Evolutionary conservation across 305 asterid species (phyloP).

Genomic region (Fraxinus velutina): DNA sequence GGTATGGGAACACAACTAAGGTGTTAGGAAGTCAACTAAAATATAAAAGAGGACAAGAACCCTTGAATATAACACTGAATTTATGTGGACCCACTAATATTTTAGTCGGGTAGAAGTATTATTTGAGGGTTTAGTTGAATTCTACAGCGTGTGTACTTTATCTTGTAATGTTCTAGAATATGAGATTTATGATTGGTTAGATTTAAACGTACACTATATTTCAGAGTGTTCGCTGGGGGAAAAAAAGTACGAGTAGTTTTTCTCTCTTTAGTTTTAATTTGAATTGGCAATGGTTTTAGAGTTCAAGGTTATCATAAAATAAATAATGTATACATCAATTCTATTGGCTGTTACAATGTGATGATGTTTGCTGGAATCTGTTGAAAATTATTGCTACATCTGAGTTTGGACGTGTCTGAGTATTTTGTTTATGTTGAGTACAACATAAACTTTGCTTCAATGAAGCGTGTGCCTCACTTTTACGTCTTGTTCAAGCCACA

Average conservation of each 20-base stretch:
- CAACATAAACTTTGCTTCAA: neutral
- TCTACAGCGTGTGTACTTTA: neutral
- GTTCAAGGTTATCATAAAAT: neutral
- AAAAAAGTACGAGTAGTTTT: neutral
- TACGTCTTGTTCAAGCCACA: neutral
- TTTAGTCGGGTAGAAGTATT: too few relatives aligned
- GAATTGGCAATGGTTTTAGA: neutral
- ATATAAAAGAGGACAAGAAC: neutral
- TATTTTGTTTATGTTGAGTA: slow-evolving; percentile 12
- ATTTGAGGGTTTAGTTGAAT: neutral
- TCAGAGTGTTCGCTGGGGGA: neutral
- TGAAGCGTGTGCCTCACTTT: neutral
- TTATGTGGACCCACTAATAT: neutral
- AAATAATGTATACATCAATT: neutral
- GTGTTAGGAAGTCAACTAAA: neutral
- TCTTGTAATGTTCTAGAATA: neutral
- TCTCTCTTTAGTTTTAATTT: neutral
- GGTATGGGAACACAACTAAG: neutral
- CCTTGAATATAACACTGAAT: neutral
- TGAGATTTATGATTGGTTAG: neutral
- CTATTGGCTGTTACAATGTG: neutral
- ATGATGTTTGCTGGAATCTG: neutral
- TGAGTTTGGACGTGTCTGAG: slow-evolving; percentile 13
- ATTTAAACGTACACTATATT: too few relatives aligned
- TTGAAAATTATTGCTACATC: neutral